Base-by-base conservation (phyloP, 2,329 filamentous ascomycete species). In the Trichoderma pleuroti region DNA sequence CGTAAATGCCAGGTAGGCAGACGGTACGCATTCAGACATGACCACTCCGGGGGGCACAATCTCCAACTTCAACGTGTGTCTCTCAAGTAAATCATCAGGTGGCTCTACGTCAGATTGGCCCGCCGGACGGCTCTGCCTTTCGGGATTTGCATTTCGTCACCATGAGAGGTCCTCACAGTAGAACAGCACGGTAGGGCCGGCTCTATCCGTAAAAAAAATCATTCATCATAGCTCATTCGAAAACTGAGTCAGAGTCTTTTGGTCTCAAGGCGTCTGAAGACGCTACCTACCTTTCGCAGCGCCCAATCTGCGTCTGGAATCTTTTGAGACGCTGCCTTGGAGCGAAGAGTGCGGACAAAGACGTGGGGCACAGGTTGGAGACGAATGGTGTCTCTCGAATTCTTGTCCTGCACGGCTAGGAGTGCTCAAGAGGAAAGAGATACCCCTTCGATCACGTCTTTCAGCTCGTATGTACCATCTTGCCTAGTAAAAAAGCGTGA, bases 401-500 rank as follows among this genome's bases (percentile, higher is more conserved):
- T 4, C 21, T 12, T 52, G n/a, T 8, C 21, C 5, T 24, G 46
- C 21, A 52, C 5, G n/a, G 3, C 11, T 4, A 0, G 11, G n/a
- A 3, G 21, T 14, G 11, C 46, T 24, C 21, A 0, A 0, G 14
- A 24, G 10, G n/a, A 24, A 14, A 0, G 9, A 11, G 11, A 5
- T 52, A 7, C 5, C 3, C 12, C 11, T 6, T 52, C 2, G 8
- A 14, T 24, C 3, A 7, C 5, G n/a, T 14, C 21, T 14, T 52
- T 24, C 11, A 24, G 1, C 11, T 52, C 46, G 1, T 0, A 7
- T 7, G 5, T 7, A 4, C 1, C 39, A 0, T 52, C 5, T 24
- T 5, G 21, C 11, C n/a, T n/a, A n/a, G 10, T 14, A 4, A 14
- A 11, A 5, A 21, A 8, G 0, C 46, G 8, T 7, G 3, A 7